Conservation (phyloP, 805 yeast genomes). For the Saccharomycopsis lassenensis region DNA sequence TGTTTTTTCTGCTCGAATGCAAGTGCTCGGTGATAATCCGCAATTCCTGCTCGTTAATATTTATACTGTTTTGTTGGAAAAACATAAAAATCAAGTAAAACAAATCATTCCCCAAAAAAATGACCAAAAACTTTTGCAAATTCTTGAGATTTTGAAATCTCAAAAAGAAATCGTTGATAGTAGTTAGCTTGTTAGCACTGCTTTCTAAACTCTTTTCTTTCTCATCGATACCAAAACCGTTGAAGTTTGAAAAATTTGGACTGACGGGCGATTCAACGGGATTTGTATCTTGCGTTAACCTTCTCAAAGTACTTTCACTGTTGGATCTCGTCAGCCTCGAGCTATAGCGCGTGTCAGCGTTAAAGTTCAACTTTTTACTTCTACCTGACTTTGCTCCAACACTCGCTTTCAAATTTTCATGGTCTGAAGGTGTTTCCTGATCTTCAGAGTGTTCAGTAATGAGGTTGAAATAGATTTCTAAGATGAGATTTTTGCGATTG, state of each 20-base stretch:
- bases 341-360: no score
- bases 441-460: conserved; percentile 11
- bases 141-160: conserved; percentile 12
- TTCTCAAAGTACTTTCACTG: neutral
- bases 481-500: conserved; percentile 3
- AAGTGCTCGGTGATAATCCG: conserved; percentile 11
- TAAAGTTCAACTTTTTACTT: no score
- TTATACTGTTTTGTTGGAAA: conserved; percentile 8
- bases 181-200: no score
- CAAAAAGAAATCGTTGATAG: conserved; percentile 12
- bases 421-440: neutral
- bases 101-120: conserved; percentile 11
- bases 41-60: conserved; percentile 11
- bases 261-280: no score
- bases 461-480: conserved; percentile 12
- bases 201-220: no score
- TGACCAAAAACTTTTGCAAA: conserved; percentile 9
- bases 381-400: no score
- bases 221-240: no score
- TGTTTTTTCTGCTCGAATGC: neutral
- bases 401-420: neutral
- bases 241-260: no score
- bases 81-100: conserved; percentile 12
- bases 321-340: no score
- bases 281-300: neutral